phyloP scores from a whole-genome alignment of 768 basidiomycete species.

The Lactifluus pinguis region DNA sequence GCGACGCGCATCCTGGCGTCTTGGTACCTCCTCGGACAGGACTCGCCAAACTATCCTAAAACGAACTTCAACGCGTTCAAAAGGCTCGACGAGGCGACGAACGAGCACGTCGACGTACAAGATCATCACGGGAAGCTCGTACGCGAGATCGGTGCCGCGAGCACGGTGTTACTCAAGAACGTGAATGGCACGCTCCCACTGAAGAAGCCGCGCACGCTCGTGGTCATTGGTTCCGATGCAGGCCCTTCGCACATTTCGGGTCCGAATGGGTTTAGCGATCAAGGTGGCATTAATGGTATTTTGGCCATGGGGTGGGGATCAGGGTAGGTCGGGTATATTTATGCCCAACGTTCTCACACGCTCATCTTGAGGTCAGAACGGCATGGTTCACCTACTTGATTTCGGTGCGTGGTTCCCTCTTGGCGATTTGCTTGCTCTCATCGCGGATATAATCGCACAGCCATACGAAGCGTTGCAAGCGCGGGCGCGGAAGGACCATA shows the following conservation, averaged over 20 bases:
- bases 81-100: slow-evolving; percentile 41
- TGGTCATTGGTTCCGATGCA: slow-evolving; percentile 50
- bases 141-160: slow-evolving; percentile 63
- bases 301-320: slow-evolving; percentile 93
- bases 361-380: slow-evolving; percentile 35
- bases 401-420: slow-evolving; percentile 37
- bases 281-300: slow-evolving; percentile 42
- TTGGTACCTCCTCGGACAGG: slow-evolving; percentile 63
- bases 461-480: slow-evolving; percentile 76
- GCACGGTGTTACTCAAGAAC: slow-evolving; percentile 74
- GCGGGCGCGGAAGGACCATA: slow-evolving; percentile 58
- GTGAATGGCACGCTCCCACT: slow-evolving; percentile 46
- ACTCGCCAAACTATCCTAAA: slow-evolving; percentile 48
- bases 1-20: slow-evolving; percentile 67
- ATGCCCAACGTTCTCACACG: too few species aligned
- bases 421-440: background rate
- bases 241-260: slow-evolving; percentile 33
- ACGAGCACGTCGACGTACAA: slow-evolving; percentile 59
- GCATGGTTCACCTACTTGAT: slow-evolving; percentile 71
- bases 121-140: slow-evolving; percentile 60
- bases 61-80: slow-evolving; percentile 66
- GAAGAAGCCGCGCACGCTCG: slow-evolving; percentile 47
- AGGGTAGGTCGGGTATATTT: slow-evolving; percentile 30
- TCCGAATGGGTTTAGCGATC: slow-evolving; percentile 41
- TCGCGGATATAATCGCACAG: slow-evolving; percentile 24